These are phyloP conservation scores for Lactarius tabidus DNA, from an alignment of 768 basidiomycete species.

Conservation along the genomic window DNA sequence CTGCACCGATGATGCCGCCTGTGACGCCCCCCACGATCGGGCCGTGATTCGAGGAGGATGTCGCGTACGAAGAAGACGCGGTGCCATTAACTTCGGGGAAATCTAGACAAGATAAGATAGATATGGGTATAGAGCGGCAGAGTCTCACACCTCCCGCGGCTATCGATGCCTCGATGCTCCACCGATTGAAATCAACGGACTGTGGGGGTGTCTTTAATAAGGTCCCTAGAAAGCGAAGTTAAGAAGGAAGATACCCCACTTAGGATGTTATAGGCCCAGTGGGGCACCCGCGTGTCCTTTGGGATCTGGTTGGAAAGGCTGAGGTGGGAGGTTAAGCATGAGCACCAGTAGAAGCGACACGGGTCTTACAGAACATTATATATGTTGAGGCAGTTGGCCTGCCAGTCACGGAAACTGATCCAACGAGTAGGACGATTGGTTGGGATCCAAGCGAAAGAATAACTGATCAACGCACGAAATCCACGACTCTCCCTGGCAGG, in stretches of 20 bases:
- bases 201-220: not conserved
- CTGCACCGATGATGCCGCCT: slow-evolving; percentile 48
- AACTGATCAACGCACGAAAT: slow-evolving; percentile 14
- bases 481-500: slow-evolving; percentile 26
- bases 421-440: not conserved
- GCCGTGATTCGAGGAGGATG: not conserved
- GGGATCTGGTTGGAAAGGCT: slow-evolving; percentile 35
- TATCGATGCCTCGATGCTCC: not conserved
- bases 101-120: not conserved
- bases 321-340: not conserved
- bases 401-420: slow-evolving; percentile 12
- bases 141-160: not conserved
- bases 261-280: slow-evolving; percentile 48
- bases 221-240: not conserved
- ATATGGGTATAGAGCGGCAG: not conserved
- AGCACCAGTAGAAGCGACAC: not conserved
- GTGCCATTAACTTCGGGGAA: slow-evolving; percentile 8
- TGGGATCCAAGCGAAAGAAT: not conserved
- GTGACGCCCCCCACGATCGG: slow-evolving; percentile 57
- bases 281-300: slow-evolving; percentile 39
- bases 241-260: slow-evolving; percentile 29
- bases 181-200: too few relatives aligned
- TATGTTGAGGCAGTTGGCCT: slow-evolving; percentile 5
- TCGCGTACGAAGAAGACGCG: too few relatives aligned
- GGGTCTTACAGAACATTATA: slow-evolving; percentile 5